Base-by-base conservation (phyloP, 2,329 filamentous ascomycete species). In the Aschersonia sp. region DNA sequence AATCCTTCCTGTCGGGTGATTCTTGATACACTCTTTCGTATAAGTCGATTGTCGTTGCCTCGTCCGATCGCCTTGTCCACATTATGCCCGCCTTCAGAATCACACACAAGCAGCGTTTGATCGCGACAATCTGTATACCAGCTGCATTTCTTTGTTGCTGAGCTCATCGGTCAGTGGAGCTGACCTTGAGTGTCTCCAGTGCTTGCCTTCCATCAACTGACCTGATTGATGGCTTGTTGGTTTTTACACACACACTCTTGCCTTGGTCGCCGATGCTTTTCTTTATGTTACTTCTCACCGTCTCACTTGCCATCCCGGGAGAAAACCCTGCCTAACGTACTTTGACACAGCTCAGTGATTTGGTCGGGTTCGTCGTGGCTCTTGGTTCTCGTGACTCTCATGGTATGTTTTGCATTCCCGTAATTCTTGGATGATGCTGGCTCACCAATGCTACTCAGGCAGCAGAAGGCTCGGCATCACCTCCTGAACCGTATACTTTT, bases 261-360 rank as follows among this genome's bases (percentile, higher is more conserved):
- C 83, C 1, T 68, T 89, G 2, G 69, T 89, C 30, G 84, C 85
- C 31, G 85, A 89, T 69, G 82, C 85, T 1, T 88, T 89, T 55
- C 85, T 89, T 59, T 86, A 87, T 58, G 81, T 84, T 12, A 20
- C 10, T 9, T 28, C 4, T 31, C 6, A 1, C 4, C 2, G 10
- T 38, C 28, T 5, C 40, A 28, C 40, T n/a, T 7, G 12, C 7
- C 32, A 38, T 7, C 12, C 12, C 32, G 32, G 20, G 20, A 20
- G 20, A 20, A 4, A 3, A 7, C 7, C 12, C 32, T 12, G 32
- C 40, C 40, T 61, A 47, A 59, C 45, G 6, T 28, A 9, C n/a
- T 9, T 6, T 4, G 40, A n/a, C 20, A n/a, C 45, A 84, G 80
- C 61, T 88, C 51, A 86, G 82, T 55, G 84, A 89, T 55, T 63